A percentile compares a stretch with the other conserved stretches of the same genome.
Evolutionary conservation across 2,329 filamentous ascomycete genomes (phyloP).

Genomic region (Cladobotryum mycophilum): DNA sequence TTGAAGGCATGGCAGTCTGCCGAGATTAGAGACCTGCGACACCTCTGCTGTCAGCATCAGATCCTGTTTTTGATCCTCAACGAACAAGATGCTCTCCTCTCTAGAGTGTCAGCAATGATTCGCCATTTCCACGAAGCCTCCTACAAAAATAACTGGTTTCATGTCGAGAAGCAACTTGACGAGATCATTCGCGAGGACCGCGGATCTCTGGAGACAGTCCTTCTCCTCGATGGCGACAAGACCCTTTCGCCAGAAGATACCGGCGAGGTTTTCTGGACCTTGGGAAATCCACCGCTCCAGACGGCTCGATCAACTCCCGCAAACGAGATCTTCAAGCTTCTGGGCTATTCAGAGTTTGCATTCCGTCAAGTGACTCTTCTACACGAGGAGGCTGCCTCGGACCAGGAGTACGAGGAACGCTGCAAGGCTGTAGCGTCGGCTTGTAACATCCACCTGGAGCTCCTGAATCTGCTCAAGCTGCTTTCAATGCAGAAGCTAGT

Average conservation of each 20-base stretch:
- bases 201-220: conserved; percentile 32
- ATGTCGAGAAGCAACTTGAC: conserved; percentile 28
- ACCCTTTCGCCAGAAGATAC: conserved; percentile 48
- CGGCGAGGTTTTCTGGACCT: conserved; percentile 44
- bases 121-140: conserved; percentile 8
- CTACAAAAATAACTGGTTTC: conserved; percentile 32
- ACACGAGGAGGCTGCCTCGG: conserved; percentile 39
- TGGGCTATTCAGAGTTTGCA: conserved; percentile 46
- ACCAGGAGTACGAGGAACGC: conserved; percentile 34
- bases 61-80: conserved; percentile 40
- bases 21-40: conserved; percentile 38
- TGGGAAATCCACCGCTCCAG: background rate
- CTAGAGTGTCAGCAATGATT: conserved; percentile 7
- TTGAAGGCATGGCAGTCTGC: conserved; percentile 41
- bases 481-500: conserved; percentile 30
- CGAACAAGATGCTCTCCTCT: conserved; percentile 19
- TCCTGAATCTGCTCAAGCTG: conserved; percentile 37
- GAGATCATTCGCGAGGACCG: conserved; percentile 18
- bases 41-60: conserved; percentile 35
- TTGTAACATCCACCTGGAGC: conserved; percentile 41
- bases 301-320: conserved; percentile 21
- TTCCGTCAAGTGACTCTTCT: conserved; percentile 50
- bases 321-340: conserved; percentile 40
- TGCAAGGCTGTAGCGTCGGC: conserved; percentile 39
- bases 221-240: conserved; percentile 54